Percentiles rank a stretch among this genome's conserved stretches.
Conservation (phyloP, 192 early-diverging fungal genomes). For the Rhizophagus sp. region DNA sequence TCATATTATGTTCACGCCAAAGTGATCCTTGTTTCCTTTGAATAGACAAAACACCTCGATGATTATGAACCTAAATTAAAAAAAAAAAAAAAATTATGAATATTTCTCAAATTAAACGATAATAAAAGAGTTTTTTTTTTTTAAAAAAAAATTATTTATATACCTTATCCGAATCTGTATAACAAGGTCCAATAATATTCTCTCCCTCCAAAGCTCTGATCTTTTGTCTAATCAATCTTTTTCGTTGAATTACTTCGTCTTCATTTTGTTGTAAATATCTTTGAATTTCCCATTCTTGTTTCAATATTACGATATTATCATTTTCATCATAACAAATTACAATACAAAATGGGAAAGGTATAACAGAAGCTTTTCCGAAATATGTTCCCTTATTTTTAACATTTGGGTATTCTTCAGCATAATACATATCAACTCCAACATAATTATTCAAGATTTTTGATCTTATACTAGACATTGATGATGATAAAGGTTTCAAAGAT, state of each 20-base stretch:
- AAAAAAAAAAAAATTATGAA: too few relatives aligned
- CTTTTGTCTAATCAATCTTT: constrained; percentile 50
- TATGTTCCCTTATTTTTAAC: constrained; percentile 48
- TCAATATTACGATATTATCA: constrained; percentile 48
- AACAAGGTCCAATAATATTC: constrained; percentile 53
- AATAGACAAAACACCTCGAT: constrained; percentile 46
- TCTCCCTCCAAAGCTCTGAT: constrained; percentile 64
- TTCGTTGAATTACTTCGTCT: constrained; percentile 43
- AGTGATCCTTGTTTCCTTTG: constrained; percentile 48
- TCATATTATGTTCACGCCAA: constrained; percentile 52
- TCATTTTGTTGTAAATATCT: constrained; percentile 57
- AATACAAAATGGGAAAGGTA: constrained; percentile 69
- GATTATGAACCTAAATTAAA: constrained; percentile 36
- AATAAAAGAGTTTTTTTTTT: constrained; percentile 20
- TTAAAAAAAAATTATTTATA: background rate
- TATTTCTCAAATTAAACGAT: too few relatives aligned
- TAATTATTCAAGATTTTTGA: constrained; percentile 45
- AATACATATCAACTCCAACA: constrained; percentile 70
- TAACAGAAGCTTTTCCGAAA: constrained; percentile 61
- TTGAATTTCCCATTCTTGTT: constrained; percentile 52
- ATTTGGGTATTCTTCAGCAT: constrained; percentile 50
- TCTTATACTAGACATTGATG: constrained; percentile 34
- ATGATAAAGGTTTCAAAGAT: constrained; percentile 41
- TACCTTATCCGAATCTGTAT: constrained; percentile 24
- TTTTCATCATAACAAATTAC: constrained; percentile 69